Conservation (phyloP, 23 red algal genomes). For the Agarophyton chilense region DNA sequence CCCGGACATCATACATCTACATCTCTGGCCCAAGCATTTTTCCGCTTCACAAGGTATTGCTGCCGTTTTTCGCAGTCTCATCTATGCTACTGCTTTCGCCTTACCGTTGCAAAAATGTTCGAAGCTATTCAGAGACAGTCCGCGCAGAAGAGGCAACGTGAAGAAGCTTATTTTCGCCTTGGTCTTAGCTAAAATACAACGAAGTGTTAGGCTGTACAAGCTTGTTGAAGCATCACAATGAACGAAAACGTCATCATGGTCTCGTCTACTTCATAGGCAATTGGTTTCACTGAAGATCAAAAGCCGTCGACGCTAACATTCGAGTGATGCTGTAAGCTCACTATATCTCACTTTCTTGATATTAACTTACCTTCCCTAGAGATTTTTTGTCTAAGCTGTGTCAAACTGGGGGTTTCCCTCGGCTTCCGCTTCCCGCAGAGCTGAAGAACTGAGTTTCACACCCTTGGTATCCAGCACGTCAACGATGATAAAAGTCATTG, state of each 20-base stretch:
- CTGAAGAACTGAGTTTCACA: constrained; percentile 82
- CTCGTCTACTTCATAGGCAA: background rate
- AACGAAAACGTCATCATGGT: background rate
- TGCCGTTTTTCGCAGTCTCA: constrained; percentile 55
- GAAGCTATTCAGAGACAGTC: constrained; percentile 11
- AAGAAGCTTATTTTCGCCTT: constrained; percentile 73
- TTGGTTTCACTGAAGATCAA: background rate
- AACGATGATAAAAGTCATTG: constrained; percentile 75
- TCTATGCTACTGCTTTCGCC: constrained; percentile 72
- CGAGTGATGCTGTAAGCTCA: too few relatives aligned
- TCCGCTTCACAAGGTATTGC: constrained; percentile 55
- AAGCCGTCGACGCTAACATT: background rate
- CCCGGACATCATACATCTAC: constrained; percentile 62
- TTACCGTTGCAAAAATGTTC: constrained; percentile 65
- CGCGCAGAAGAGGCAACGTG: constrained; percentile 59
- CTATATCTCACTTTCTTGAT: too few relatives aligned
- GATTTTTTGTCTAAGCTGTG: background rate
- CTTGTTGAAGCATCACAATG: constrained; percentile 19
- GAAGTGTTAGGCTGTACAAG: background rate
- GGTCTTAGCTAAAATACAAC: constrained; percentile 35
- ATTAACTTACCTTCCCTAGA: too few relatives aligned
- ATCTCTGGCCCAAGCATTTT: constrained; percentile 72
- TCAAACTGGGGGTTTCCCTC: background rate
- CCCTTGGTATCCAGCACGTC: constrained; percentile 62
- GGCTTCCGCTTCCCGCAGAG: constrained; percentile 63